Evolutionary conservation across 2,329 filamentous ascomycete genomes (phyloP), one percentile per base, ranked within the genome.

Genomic region (Domatiomyces catenatus): DNA sequence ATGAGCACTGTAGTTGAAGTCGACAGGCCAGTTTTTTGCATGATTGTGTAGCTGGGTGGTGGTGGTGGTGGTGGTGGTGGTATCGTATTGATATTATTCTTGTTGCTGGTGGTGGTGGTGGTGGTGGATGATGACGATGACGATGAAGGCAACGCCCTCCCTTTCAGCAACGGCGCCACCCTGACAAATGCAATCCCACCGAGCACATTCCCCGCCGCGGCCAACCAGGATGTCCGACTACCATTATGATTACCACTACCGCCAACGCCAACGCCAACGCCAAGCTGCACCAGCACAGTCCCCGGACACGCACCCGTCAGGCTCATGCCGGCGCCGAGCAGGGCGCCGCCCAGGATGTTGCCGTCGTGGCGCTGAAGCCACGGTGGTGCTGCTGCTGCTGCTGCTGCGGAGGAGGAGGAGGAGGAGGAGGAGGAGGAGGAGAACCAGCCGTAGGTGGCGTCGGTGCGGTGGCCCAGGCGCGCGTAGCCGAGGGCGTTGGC

Each of bases 261-360:
- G 0, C 76, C 77, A 0, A 74, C 71, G 1, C 59, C 64, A 1
- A 79, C 66, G 2, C 75, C 73, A 8, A 71, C 66, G 2, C 72
- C 78, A 10, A 77, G 58, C 63, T 84, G 81, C 0, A 75, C 73
- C 47, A 81, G 71, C 5, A 82, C 70, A 0, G 79, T 81, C 0
- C 81, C 81, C 0, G 81, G 79, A 51, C 80, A 84, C 0, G 79
- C 75, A 6, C 79, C 79, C 0, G 79, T 75, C 7, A 83, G 65
- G 5, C 76, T 72, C 79, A 84, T 83, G 51, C 81, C 81, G 15
- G 72, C 63, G 42, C 81, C 81, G 18, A 82, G 71, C 2, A 83
- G 64, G 8, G 69, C 60, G 5, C 81, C 81, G 50, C 81, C 81
- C 55, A 83, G 56, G 45, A 83, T 64, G 61, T 84, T 84, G 49